These are phyloP conservation scores for Penicillium soppii DNA, from an alignment of 495 filamentous ascomycete species.

Conservation along the genomic window DNA sequence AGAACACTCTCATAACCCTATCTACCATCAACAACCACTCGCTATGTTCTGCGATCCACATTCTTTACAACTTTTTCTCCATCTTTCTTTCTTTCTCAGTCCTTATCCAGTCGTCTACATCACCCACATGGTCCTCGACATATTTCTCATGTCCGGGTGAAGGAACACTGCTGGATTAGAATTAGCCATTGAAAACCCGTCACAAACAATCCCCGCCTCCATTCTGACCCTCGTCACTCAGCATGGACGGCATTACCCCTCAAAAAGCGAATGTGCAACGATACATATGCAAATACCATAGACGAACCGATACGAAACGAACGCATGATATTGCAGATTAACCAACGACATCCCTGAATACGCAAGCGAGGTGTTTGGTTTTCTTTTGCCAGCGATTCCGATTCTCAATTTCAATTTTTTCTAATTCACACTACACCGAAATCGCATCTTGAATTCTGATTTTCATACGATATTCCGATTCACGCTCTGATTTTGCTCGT, in stretches of 20 bases:
- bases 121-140: not conserved
- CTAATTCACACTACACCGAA: no score
- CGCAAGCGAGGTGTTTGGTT: constrained; percentile 35
- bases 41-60: constrained; percentile 17
- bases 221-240: not conserved
- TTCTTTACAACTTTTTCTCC: constrained; percentile 16
- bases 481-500: constrained; percentile 6
- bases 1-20: constrained; percentile 1
- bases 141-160: not conserved
- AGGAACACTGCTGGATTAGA: constrained; percentile 1
- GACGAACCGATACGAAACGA: constrained; percentile 34
- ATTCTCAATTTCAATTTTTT: constrained; percentile 12
- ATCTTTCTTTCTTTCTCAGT: constrained; percentile 18
- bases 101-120: constrained; percentile 9
- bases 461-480: constrained; percentile 5
- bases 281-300: constrained; percentile 30
- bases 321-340: constrained; percentile 26
- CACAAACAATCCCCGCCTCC: constrained; percentile 8
- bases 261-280: constrained; percentile 28
- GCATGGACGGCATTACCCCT: constrained; percentile 5
- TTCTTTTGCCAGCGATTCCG: constrained; percentile 19
- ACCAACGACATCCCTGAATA: constrained; percentile 26
- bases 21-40: not conserved
- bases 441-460: constrained; percentile 7
- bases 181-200: constrained; percentile 3